Base-by-base conservation (phyloP, 2,329 filamentous ascomycete genomes). In the Clonostachys rosea region DNA sequence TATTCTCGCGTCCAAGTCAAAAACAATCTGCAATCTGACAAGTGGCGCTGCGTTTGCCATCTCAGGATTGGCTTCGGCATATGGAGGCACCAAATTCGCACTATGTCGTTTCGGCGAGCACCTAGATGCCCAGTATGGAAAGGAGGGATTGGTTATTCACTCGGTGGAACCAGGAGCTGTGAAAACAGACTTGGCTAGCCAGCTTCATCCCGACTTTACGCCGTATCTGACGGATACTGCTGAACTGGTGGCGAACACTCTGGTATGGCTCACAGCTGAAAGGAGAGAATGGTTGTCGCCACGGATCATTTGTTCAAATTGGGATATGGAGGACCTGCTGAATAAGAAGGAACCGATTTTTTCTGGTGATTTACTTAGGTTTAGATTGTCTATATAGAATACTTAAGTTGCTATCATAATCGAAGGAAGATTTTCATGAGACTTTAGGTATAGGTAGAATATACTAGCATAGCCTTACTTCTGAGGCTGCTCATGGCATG, bases 281-380 rank as follows among this genome's bases (percentile, higher is more conserved):
- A 61, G 65, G 45, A 61, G 67, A 30, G 61, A 67, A 5, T 78
- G 73, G 72, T 55, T 77, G 16, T 59, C 59, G 3, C 72, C 70
- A 2, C 58, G 73, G 44, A 76, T 70, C 54, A 49, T 75, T 5
- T 68, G 57, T 50, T 59, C 52, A 13, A 69, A 59, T 18, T 77
- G 73, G 74, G 71, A 76, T 52, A 67, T 77, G 67, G 58, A 60
- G n/a, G 67, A 74, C 53, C 54, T 76, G 45, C 53, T 70, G 47
- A 50, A 44, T 1, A 66, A 60, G 53, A 64, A 70, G 50, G 56
- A 68, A 4, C 66, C 71, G 43, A 69, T 76, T 52, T 56, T 74
- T 49, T 44, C 11, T 11, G 13, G 12, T 8, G 47, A 46, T 34
- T 43, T 42, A 39, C 39, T 49, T 3, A 63, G 59, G 47, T 43